Conservation (phyloP, 306 rosid species). For the Lithocarpus polystachyus region DNA sequence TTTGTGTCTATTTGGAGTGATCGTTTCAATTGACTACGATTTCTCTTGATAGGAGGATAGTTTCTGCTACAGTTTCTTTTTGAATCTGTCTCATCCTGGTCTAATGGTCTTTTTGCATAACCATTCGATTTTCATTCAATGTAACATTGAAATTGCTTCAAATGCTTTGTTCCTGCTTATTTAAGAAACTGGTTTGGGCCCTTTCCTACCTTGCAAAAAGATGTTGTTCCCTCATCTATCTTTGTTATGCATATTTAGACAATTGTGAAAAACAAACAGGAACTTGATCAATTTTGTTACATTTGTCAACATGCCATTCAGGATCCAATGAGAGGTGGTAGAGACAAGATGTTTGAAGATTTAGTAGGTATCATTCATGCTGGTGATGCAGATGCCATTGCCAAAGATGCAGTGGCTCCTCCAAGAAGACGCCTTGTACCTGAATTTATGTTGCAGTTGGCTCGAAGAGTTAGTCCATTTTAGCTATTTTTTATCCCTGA, state of each 20-base stretch:
- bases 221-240: neutral
- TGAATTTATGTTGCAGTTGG: conserved; percentile 77
- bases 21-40: neutral
- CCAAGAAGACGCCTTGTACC: conserved; percentile 89
- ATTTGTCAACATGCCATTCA: conserved; percentile 21
- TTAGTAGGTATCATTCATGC: conserved; percentile 63
- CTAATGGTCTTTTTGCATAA: neutral
- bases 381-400: conserved; percentile 60
- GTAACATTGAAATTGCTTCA: neutral
- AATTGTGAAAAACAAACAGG: neutral
- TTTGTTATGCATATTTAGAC: neutral
- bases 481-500: conserved; percentile 22
- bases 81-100: neutral
- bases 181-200: neutral
- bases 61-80: neutral
- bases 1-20: neutral
- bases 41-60: neutral
- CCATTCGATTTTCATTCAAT: neutral
- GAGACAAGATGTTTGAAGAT: conserved; percentile 74
- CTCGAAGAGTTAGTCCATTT: conserved; percentile 82
- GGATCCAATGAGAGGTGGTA: conserved; percentile 99
- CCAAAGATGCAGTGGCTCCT: conserved; percentile 66
- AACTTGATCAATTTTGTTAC: neutral
- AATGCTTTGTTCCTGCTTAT: neutral
- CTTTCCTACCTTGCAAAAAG: neutral